Percentiles rank a stretch among this genome's conserved stretches.
These are phyloP conservation scores for Marvania coccoides DNA, from an alignment of 139 green algal species.

Conservation along the genomic window DNA sequence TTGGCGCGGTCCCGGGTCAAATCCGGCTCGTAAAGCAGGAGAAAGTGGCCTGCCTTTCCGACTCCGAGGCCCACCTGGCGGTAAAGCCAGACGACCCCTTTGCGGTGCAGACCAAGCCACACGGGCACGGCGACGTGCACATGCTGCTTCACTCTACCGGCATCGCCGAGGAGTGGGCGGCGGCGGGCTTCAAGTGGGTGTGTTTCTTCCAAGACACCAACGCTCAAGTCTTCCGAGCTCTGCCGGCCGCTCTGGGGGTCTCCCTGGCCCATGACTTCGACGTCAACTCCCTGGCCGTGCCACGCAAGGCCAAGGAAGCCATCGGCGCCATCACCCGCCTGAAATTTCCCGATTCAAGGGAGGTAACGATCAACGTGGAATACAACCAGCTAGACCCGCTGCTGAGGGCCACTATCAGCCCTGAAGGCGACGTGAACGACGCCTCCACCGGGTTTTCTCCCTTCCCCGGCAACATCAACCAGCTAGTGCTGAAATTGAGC, in stretches of 20 bases:
- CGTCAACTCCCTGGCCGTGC: conserved; percentile 91
- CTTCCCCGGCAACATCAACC: conserved; percentile 96
- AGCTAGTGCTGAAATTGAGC: conserved; percentile 82
- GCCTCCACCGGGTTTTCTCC: conserved; percentile 76
- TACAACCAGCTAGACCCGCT: conserved; percentile 99
- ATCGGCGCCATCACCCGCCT: conserved; percentile 84
- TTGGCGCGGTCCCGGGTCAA: conserved; percentile 69
- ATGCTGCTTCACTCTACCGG: conserved; percentile 79
- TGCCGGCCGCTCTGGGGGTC: conserved; percentile 68
- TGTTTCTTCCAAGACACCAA: conserved; percentile 99
- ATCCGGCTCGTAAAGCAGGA: conserved; percentile 94
- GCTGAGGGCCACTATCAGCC: conserved; percentile 66
- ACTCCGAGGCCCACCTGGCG: conserved; percentile 82
- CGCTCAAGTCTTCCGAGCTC: conserved; percentile 82
- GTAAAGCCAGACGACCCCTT: conserved; percentile 68
- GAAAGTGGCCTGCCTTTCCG: conserved; percentile 92
- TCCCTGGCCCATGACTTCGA: conserved; percentile 64
- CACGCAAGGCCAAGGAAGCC: conserved; percentile 88
- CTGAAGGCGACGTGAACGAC: conserved; percentile 84
- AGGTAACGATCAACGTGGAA: conserved; percentile 95
- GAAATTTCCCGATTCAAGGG: conserved; percentile 36
- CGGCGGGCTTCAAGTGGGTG: conserved; percentile 80
- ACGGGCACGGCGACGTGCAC: conserved; percentile 98
- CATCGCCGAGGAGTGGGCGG: conserved; percentile 56
- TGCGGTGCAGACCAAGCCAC: conserved; percentile 86